A percentile compares a stretch with the other conserved stretches of the same genome.
phyloP scores from a whole-genome alignment of 768 basidiomycete genomes.

The Boletus sensibilis region DNA sequence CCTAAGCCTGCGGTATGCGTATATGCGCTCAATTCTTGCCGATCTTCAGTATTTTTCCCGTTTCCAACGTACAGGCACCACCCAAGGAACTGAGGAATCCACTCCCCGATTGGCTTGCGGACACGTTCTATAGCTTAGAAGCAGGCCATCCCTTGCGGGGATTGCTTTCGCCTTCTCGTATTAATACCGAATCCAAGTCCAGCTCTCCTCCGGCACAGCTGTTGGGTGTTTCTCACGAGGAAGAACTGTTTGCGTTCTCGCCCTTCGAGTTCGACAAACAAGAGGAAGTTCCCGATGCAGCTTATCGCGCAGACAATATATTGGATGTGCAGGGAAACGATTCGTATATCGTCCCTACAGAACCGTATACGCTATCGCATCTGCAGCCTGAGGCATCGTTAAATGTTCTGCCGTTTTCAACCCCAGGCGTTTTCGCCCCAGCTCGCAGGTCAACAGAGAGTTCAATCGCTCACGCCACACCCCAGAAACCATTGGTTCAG shows the following conservation, averaged over 20 bases:
- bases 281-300: not conserved
- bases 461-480: not conserved
- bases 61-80: slow-evolving; percentile 18
- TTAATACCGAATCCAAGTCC: slow-evolving; percentile 1
- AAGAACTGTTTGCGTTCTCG: slow-evolving; percentile 29
- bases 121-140: slow-evolving; percentile 48
- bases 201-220: slow-evolving; percentile 1
- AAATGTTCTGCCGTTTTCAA: slow-evolving; percentile 24
- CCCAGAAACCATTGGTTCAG: slow-evolving; percentile 2
- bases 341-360: not conserved
- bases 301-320: not conserved
- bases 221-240: slow-evolving; percentile 11
- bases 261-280: slow-evolving; percentile 22
- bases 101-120: slow-evolving; percentile 57
- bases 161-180: slow-evolving; percentile 26
- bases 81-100: slow-evolving; percentile 24
- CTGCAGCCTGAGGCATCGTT: not conserved
- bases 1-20: slow-evolving; percentile 26
- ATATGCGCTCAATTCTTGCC: slow-evolving; percentile 25
- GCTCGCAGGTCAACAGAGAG: not conserved
- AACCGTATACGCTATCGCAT: not conserved
- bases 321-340: not conserved
- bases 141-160: slow-evolving; percentile 35
- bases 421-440: slow-evolving; percentile 22
- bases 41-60: slow-evolving; percentile 11